These are phyloP conservation scores for Pestalotiopsis sp. DNA, from an alignment of 2,329 filamentous ascomycete genomes.

Conservation along the genomic window DNA sequence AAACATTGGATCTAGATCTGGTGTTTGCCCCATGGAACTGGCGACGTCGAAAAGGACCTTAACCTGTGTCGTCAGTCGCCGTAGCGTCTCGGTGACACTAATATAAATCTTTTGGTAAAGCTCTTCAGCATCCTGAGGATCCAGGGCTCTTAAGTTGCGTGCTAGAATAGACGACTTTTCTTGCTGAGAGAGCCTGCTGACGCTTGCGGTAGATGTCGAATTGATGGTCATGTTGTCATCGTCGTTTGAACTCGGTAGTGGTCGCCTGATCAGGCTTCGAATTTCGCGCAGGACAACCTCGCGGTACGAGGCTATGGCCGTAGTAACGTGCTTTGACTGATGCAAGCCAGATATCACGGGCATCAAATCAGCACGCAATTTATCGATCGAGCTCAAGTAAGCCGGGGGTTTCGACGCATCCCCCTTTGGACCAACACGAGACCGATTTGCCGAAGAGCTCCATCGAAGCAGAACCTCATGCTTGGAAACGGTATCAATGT, in stretches of 20 bases:
- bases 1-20: constrained; percentile 24
- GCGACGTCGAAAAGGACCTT: constrained; percentile 95
- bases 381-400: constrained; percentile 73
- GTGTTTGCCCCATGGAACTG: constrained; percentile 62
- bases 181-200: constrained; percentile 71
- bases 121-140: constrained; percentile 80
- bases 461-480: constrained; percentile 80
- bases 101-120: constrained; percentile 83
- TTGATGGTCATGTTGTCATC: constrained; percentile 91
- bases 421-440: constrained; percentile 66
- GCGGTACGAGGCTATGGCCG: constrained; percentile 81
- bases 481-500: constrained; percentile 71
- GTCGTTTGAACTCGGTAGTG: constrained; percentile 88
- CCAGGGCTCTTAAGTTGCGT: constrained; percentile 81
- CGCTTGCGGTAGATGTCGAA: constrained; percentile 75
- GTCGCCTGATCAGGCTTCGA: constrained; percentile 77
- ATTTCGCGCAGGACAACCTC: constrained; percentile 85
- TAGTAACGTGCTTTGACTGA: constrained; percentile 74
- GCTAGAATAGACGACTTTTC: constrained; percentile 89
- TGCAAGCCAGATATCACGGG: constrained; percentile 77
- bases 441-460: constrained; percentile 74
- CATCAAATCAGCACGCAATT: constrained; percentile 69
- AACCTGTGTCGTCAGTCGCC: constrained; percentile 83
- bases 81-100: constrained; percentile 80
- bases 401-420: constrained; percentile 71